Conservation (phyloP, 495 filamentous ascomycete genomes). For the Penicillium tannophilum region DNA sequence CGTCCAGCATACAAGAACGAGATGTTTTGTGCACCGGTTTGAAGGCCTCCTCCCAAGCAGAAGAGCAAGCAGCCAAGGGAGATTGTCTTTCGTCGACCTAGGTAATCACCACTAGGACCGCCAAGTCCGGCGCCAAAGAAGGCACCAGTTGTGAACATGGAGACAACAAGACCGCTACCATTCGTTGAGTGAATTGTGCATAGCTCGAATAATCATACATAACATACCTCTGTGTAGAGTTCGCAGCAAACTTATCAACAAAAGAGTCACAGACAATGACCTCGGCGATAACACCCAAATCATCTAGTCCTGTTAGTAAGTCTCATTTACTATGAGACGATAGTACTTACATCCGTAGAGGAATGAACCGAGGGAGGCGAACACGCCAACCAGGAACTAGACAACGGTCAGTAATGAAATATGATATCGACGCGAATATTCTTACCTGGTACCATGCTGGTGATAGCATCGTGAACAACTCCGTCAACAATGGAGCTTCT, state of each 20-base stretch:
- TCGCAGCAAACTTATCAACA: slow-evolving; percentile 49
- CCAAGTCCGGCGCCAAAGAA: slow-evolving; percentile 44
- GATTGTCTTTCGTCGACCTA: slow-evolving; percentile 47
- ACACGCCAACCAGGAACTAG: slow-evolving; percentile 63
- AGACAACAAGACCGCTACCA: slow-evolving; percentile 63
- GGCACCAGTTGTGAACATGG: slow-evolving; percentile 61
- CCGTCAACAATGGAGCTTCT: not conserved
- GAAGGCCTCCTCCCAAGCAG: slow-evolving; percentile 46
- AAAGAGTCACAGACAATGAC: slow-evolving; percentile 58
- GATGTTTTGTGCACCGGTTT: slow-evolving; percentile 42
- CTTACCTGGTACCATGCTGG: slow-evolving; percentile 59
- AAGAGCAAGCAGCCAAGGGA: slow-evolving; percentile 47
- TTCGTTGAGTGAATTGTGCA: not conserved
- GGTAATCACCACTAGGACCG: slow-evolving; percentile 40
- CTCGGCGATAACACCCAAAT: slow-evolving; percentile 62
- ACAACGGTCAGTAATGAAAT: not conserved
- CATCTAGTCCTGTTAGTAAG: slow-evolving; percentile 34
- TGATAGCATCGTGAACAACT: slow-evolving; percentile 47
- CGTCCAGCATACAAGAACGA: slow-evolving; percentile 42
- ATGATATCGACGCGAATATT: too few species aligned
- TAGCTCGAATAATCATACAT: not conserved
- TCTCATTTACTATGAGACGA: not conserved
- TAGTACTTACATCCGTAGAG: slow-evolving; percentile 53
- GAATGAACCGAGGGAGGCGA: slow-evolving; percentile 63
- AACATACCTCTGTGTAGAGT: slow-evolving; percentile 55